These are phyloP conservation scores for Ceratocystis colombiana DNA, from an alignment of 2,329 filamentous ascomycete species.

Conservation along the genomic window DNA sequence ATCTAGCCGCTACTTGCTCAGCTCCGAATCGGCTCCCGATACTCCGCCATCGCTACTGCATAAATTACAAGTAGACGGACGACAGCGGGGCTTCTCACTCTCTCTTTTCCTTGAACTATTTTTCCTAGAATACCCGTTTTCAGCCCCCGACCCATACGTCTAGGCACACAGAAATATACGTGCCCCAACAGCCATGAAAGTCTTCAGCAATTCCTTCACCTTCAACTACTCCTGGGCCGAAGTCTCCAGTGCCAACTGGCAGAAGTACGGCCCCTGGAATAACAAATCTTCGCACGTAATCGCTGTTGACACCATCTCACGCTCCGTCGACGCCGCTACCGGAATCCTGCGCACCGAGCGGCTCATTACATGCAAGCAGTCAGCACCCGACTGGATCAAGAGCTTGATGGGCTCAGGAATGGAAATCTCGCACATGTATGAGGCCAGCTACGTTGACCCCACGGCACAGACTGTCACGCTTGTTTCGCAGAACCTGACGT, in stretches of 20 bases:
- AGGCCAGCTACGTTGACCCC: constrained; percentile 91
- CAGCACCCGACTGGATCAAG: constrained; percentile 68
- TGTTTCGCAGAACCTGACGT: constrained; percentile 91
- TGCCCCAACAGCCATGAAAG: constrained; percentile 58
- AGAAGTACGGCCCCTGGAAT: constrained; percentile 98
- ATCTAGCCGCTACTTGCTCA: background rate
- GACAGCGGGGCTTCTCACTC: background rate
- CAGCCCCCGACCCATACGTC: background rate
- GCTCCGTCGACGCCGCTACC: constrained; percentile 47
- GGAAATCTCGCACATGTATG: constrained; percentile 81
- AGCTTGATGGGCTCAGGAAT: constrained; percentile 62
- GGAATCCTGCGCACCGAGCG: constrained; percentile 53
- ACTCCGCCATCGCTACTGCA: background rate
- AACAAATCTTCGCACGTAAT: constrained; percentile 95
- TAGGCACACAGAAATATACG: constrained; percentile 26
- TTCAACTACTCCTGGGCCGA: constrained; percentile 99
- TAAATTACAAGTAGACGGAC: background rate
- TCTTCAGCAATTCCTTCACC: constrained; percentile 80
- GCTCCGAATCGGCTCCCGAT: background rate
- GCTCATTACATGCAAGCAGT: constrained; percentile 52
- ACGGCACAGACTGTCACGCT: constrained; percentile 78
- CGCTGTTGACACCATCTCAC: constrained; percentile 83
- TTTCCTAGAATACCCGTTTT: background rate
- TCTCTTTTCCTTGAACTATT: background rate
- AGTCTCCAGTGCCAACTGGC: constrained; percentile 95